Conservation (phyloP, 495 filamentous ascomycete genomes). For the Astrothelium macrocarpum region DNA sequence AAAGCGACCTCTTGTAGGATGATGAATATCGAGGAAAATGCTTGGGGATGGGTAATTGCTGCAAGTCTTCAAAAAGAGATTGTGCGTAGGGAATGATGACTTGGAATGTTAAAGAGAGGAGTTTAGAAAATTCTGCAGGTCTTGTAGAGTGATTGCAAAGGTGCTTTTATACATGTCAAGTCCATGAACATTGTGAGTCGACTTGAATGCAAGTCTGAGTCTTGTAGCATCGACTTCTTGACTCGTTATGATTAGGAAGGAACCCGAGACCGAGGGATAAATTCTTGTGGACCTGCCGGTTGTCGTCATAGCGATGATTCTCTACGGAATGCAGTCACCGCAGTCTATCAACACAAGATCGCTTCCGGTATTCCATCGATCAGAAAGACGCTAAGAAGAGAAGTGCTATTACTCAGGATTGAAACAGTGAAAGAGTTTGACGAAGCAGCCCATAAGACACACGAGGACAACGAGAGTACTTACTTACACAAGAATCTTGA, state of each 20-base stretch:
- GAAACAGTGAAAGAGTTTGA: not conserved
- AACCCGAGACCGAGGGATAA: not conserved
- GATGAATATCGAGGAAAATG: no score
- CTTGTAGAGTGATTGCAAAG: not conserved
- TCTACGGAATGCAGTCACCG: not conserved
- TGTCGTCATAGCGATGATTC: not conserved
- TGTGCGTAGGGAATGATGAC: not conserved
- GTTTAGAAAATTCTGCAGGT: not conserved
- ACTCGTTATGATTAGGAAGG: not conserved
- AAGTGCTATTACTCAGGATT: no score
- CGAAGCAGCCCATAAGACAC: no score
- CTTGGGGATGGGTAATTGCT: no score
- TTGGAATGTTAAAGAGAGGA: not conserved
- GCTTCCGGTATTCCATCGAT: not conserved
- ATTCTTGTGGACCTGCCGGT: not conserved
- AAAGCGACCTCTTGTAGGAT: not conserved
- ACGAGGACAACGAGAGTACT: no score
- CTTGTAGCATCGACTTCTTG: not conserved
- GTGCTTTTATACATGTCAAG: not conserved
- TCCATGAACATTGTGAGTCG: not conserved
- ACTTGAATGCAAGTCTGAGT: not conserved
- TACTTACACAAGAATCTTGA: no score
- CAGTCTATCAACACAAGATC: not conserved
- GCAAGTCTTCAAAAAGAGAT: not conserved
- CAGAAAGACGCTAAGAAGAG: no score